Evolutionary conservation across 805 yeast species (phyloP), one percentile per base, ranked within the genome.

Genomic region (Hanseniaspora thailandica): DNA sequence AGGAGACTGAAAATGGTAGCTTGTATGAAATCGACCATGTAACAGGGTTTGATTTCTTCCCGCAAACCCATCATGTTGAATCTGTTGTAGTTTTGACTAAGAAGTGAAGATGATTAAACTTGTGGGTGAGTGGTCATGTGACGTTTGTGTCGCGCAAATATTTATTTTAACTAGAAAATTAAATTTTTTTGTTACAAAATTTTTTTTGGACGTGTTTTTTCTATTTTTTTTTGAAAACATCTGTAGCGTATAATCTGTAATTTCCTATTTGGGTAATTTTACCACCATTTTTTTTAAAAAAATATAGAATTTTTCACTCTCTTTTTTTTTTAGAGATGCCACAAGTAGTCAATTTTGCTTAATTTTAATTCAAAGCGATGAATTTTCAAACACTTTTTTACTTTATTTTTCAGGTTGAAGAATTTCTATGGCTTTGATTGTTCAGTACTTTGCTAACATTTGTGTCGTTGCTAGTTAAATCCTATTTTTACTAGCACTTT

Each of bases 1-100:
- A 75, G 57, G 74, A 80, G 35, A 81, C 90, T 8, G 73, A 69
- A 34, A 65, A 78, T 58, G 93, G 93, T 4, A 60, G 64, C 7
- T 63, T 74, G 38, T 93, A 87, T 70, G 70, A 69, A 55, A 76
- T 93, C 45, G 95, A 86, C 59, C 82, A 90, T 59, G 73, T 93
- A 23, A 80, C 87, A 62, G 98, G 98, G 1, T 93, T 93, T 66
- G 98, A 93, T 67, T 90, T 93, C 70, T 93, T 93, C 72, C 96
- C 96, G 2, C 95, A 87, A 69, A 87, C 96, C 0, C 90, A 87
- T 62, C 96, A 86, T 62, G 95, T 86, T 36, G 96, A 86, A 66
- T 80, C 90, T 63, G 86, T 86, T 19, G 90, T 90, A 15, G 93
- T 86, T 5, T 69, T 86, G 44, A 58, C 67, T 1, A 68, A 73